Evolutionary conservation across 2,329 filamentous ascomycete genomes (phyloP).

Genomic region (Drechslerella stenobrocha): DNA sequence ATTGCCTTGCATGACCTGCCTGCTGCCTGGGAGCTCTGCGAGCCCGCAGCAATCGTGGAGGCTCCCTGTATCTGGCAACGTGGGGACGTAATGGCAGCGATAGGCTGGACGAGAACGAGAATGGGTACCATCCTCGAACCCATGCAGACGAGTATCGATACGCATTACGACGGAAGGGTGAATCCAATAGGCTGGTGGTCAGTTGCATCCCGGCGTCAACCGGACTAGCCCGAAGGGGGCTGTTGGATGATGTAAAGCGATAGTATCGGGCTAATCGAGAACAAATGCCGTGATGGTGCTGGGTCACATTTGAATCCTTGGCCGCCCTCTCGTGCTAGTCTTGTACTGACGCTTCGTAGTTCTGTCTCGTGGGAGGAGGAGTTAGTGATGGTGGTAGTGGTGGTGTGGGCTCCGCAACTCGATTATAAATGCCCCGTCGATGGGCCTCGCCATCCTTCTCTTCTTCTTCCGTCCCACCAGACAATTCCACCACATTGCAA

Average conservation of each 20-base stretch:
- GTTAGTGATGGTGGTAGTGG: too few relatives aligned
- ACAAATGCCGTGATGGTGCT: constrained; percentile 27
- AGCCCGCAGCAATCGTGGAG: constrained; percentile 16
- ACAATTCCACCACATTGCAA: constrained; percentile 41
- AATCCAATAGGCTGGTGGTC: constrained; percentile 22
- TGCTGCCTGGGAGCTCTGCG: constrained; percentile 35
- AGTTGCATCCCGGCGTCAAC: constrained; percentile 10
- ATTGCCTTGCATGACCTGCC: too few relatives aligned
- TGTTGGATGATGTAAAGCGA: constrained; percentile 21
- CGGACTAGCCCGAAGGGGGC: constrained; percentile 35
- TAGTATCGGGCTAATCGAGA: too few relatives aligned
- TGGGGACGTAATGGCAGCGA: constrained; percentile 34
- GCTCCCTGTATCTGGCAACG: constrained; percentile 23
- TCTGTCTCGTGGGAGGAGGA: constrained; percentile 12
- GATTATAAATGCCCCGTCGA: constrained; percentile 43
- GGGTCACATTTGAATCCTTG: constrained; percentile 21
- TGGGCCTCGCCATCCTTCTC: constrained; percentile 19
- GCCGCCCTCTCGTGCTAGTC: neutral
- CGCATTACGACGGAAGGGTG: constrained; percentile 27
- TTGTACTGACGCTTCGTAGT: neutral
- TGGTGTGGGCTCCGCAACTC: too few relatives aligned
- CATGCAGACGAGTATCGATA: constrained; percentile 13
- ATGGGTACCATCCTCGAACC: neutral
- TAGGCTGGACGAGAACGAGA: constrained; percentile 7
- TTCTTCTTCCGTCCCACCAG: constrained; percentile 10